Evolutionary conservation across 352 stramenopile species (phyloP), one percentile per base, ranked within the genome.

Genomic region (Pythium sukuiense): DNA sequence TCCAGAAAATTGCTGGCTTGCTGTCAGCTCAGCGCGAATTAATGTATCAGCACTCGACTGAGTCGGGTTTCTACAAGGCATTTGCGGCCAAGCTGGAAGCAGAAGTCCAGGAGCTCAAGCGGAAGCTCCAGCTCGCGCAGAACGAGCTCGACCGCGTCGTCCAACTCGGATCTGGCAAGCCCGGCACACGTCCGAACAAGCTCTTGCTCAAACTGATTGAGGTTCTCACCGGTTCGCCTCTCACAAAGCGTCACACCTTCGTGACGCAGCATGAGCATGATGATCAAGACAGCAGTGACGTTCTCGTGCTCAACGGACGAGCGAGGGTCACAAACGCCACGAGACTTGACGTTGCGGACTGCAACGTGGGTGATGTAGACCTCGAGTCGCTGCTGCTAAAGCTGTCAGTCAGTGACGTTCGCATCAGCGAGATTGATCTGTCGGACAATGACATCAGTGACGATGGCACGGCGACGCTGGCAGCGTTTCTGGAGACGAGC

Each of bases 181-280:
- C 4, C n/a, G 14, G 9, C 5, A 12, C 48, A 41, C 54, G 24
- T 29, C 64, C 39, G 29, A 65, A 50, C 0, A 79, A 72, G 43
- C 69, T 89, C 11, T 43, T 89, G 16, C 52, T 83, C 27, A 81
- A 81, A 50, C 33, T 85, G 14, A 63, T 88, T 11, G 76, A 85
- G 27, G 13, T 79, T 29, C 71, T 84, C 33, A 53, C 57, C 1
- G 72, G 76, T 11, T 76, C 72, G 30, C 68, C 75, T 27, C 64
- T 70, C 12, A 45, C 71, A n/a, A 67, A 61, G 13, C 72, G 76
- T 61, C 72, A 63, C 13, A 87, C 78, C 8, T 89, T 89, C 57
- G 41, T 87, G 6, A 89, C 78, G 2, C 76, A 89, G 54, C 50
- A 68, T n/a, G 43, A 69, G 14, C n/a, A n/a, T n/a, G n/a, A n/a